Conservation (phyloP, 2,329 filamentous ascomycete genomes). For the Lasiodiplodia theobromae region DNA sequence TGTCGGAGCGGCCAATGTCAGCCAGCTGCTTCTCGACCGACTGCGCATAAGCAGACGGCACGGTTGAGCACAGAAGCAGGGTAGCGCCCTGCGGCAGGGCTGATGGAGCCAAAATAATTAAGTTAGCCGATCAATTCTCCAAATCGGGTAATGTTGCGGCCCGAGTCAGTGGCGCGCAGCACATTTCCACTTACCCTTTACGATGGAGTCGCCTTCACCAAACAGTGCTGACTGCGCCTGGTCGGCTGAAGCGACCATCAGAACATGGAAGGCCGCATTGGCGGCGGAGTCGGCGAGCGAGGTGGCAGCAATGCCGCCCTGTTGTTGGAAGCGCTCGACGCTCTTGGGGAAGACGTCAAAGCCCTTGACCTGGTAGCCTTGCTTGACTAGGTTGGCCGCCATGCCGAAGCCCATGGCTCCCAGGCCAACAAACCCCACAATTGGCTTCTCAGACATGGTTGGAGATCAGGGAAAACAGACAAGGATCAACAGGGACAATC, state of each 20-base stretch:
- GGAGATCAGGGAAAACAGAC: neutral
- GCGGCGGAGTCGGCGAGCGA: slow-evolving; percentile 69
- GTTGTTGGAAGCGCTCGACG: slow-evolving; percentile 68
- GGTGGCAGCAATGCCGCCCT: slow-evolving; percentile 66
- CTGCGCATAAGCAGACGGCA: slow-evolving; percentile 70
- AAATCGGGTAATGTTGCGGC: slow-evolving; percentile 7
- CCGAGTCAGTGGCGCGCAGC: slow-evolving; percentile 22
- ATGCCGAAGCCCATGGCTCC: slow-evolving; percentile 85
- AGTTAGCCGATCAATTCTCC: slow-evolving; percentile 37
- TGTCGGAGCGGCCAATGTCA: slow-evolving; percentile 64
- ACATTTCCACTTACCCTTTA: slow-evolving; percentile 46
- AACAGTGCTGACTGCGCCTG: slow-evolving; percentile 74
- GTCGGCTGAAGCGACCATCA: slow-evolving; percentile 77
- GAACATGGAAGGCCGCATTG: slow-evolving; percentile 67
- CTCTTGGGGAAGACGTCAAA: slow-evolving; percentile 75
- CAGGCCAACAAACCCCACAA: slow-evolving; percentile 74
- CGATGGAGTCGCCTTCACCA: slow-evolving; percentile 61
- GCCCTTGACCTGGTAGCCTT: slow-evolving; percentile 71
- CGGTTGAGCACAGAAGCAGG: slow-evolving; percentile 74
- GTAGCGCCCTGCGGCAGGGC: slow-evolving; percentile 64
- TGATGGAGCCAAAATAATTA: neutral
- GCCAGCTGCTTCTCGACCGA: slow-evolving; percentile 65
- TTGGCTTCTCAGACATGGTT: slow-evolving; percentile 46
- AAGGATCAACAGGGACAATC: neutral
- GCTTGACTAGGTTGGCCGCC: slow-evolving; percentile 74